Percentiles rank a stretch among this genome's conserved stretches.
phyloP scores from a whole-genome alignment of 2,329 filamentous ascomycete genomes.

The Claviceps sorghi region DNA sequence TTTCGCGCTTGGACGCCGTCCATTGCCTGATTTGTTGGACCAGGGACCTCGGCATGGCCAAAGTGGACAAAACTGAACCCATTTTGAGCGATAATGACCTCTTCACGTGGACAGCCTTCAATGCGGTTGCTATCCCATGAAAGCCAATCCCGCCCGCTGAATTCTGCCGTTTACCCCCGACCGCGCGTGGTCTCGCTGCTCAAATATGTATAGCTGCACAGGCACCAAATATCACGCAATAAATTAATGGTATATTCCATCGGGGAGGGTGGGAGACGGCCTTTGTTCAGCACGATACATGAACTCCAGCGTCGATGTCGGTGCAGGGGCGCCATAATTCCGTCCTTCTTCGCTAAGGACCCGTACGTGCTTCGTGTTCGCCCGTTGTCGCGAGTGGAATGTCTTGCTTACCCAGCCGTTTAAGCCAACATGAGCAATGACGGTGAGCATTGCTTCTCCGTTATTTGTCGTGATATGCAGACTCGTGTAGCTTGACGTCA shows the following conservation, averaged over 20 bases:
- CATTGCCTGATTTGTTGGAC: conserved; percentile 2
- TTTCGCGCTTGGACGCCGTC: not conserved
- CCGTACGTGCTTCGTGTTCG: not conserved
- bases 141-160: not conserved
- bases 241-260: not conserved
- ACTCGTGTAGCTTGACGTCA: not conserved
- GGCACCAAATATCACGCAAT: not conserved
- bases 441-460: not conserved
- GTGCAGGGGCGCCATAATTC: not conserved
- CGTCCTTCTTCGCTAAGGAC: not conserved
- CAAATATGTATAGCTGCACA: not conserved
- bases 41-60: not conserved
- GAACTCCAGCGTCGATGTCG: not conserved
- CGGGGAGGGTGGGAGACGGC: not conserved
- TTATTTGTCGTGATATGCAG: not conserved
- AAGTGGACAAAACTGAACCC: not conserved
- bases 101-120: conserved; percentile 3
- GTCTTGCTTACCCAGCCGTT: not conserved
- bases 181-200: not conserved
- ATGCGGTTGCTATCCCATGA: conserved; percentile 2
- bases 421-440: not conserved
- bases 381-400: not conserved
- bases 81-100: not conserved
- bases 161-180: not conserved
- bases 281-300: not conserved